A percentile compares a stretch with the other conserved stretches of the same genome.
Evolutionary conservation across 768 basidiomycete species (phyloP).

Genomic region (Hericium coralloides): DNA sequence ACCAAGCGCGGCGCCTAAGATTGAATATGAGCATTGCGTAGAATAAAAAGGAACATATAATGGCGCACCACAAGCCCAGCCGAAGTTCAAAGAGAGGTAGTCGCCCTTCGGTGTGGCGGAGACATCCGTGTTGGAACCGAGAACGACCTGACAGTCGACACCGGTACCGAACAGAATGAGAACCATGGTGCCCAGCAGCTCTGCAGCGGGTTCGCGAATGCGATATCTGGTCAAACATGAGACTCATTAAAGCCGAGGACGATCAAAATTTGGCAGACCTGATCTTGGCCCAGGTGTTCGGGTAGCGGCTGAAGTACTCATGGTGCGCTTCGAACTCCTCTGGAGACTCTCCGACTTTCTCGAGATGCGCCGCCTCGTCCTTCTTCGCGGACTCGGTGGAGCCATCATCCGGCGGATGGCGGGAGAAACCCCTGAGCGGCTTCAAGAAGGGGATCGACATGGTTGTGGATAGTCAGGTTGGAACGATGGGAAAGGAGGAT

Average conservation of each 20-base stretch:
- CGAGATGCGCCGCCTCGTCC: background rate
- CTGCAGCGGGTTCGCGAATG: constrained; percentile 6
- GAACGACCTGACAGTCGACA: constrained; percentile 8
- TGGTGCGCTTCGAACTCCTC: background rate
- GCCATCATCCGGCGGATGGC: background rate
- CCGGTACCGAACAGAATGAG: constrained; percentile 8
- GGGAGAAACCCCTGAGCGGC: background rate
- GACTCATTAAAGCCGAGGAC: background rate
- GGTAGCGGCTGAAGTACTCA: constrained; percentile 8
- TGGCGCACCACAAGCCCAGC: constrained; percentile 16
- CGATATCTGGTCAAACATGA: background rate
- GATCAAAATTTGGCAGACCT: constrained; percentile 4
- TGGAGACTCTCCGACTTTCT: background rate
- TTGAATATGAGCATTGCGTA: background rate
- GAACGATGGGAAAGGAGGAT: background rate
- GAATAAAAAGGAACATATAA: background rate
- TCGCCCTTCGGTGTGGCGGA: constrained; percentile 17
- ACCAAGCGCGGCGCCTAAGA: constrained; percentile 46
- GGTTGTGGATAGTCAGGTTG: background rate
- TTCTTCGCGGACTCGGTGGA: background rate
- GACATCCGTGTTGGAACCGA: constrained; percentile 11
- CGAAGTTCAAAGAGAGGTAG: constrained; percentile 10
- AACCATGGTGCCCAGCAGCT: constrained; percentile 5
- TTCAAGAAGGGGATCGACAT: background rate
- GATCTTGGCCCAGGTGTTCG: constrained; percentile 15